Conservation (phyloP, 1,139 yeast genomes). For the Scheffersomyces segobiensis region DNA sequence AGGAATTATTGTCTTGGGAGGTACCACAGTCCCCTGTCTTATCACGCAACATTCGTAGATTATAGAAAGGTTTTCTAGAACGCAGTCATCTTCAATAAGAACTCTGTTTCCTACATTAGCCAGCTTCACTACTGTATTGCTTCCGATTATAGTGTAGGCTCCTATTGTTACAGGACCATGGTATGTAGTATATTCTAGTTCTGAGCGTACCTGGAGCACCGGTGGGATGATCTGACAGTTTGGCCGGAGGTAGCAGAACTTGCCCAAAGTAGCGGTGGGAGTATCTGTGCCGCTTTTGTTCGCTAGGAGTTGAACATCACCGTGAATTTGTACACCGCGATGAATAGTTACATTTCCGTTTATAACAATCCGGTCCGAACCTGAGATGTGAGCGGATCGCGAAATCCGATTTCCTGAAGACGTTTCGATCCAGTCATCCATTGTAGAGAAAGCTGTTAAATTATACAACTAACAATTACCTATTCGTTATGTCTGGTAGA, state of each 20-base stretch:
- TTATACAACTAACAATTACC: neutral
- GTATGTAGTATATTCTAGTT: conserved; percentile 5
- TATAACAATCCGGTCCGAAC: conserved; percentile 26
- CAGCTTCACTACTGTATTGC: conserved; percentile 36
- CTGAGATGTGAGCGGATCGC: conserved; percentile 35
- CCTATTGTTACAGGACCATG: conserved; percentile 51
- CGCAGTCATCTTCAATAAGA: conserved; percentile 44
- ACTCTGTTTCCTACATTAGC: conserved; percentile 62
- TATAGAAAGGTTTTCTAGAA: conserved; percentile 44
- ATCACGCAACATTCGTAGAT: conserved; percentile 65
- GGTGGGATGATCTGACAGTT: conserved; percentile 37
- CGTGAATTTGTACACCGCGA: conserved; percentile 19
- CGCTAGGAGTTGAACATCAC: conserved; percentile 15
- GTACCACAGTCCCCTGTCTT: conserved; percentile 48
- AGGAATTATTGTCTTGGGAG: conserved; percentile 58
- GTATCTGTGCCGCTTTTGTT: conserved; percentile 1
- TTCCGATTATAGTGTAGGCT: conserved; percentile 57
- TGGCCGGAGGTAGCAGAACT: conserved; percentile 43
- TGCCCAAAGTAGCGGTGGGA: conserved; percentile 52
- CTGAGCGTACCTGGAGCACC: conserved; percentile 9
- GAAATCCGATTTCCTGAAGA: conserved; percentile 60
- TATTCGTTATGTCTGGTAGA: neutral
- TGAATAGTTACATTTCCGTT: conserved; percentile 37
- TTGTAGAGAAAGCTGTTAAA: neutral
- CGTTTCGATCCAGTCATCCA: conserved; percentile 41